Percentiles rank a stretch among this genome's conserved stretches.
Evolutionary conservation across 2,329 filamentous ascomycete species (phyloP).

Genomic region (Diaporthe batatas): DNA sequence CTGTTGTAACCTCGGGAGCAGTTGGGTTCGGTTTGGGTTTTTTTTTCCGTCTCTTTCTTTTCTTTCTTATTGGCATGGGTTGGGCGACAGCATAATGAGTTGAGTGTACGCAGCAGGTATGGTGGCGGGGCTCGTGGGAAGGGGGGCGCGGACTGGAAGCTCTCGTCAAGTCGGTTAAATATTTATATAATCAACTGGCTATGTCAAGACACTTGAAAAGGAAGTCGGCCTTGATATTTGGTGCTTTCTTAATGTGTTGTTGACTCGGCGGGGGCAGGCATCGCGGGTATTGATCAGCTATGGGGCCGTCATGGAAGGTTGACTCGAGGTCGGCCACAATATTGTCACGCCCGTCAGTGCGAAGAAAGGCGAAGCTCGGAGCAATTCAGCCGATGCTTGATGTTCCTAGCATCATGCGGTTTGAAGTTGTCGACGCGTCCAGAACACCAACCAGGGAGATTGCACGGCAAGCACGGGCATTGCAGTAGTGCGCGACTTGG

Average conservation of each 20-base stretch:
- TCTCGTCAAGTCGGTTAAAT: constrained; percentile 28
- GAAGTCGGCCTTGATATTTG: constrained; percentile 14
- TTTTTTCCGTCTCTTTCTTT: too few relatives aligned
- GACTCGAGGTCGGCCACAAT: constrained; percentile 15
- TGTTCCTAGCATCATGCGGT: background rate
- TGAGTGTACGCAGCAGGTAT: constrained; percentile 24
- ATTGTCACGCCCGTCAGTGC: background rate
- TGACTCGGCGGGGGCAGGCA: background rate
- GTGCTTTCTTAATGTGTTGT: background rate
- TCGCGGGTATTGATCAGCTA: background rate
- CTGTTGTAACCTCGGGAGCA: background rate
- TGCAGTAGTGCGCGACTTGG: constrained; percentile 25
- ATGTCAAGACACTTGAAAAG: background rate
- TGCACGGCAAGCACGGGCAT: background rate
- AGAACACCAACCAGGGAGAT: background rate
- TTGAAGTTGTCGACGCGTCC: background rate
- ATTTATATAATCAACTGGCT: constrained; percentile 20
- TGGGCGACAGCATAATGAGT: constrained; percentile 31
- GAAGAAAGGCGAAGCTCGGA: background rate
- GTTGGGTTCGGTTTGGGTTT: background rate
- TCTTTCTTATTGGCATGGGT: constrained; percentile 21
- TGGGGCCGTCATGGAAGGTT: background rate
- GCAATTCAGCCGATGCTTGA: background rate
- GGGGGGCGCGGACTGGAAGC: background rate
- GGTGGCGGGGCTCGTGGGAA: constrained; percentile 14